Evolutionary conservation across 345 rosid species (phyloP), one percentile per base, ranked within the genome.

Genomic region (Leavenworthia alabamica): DNA sequence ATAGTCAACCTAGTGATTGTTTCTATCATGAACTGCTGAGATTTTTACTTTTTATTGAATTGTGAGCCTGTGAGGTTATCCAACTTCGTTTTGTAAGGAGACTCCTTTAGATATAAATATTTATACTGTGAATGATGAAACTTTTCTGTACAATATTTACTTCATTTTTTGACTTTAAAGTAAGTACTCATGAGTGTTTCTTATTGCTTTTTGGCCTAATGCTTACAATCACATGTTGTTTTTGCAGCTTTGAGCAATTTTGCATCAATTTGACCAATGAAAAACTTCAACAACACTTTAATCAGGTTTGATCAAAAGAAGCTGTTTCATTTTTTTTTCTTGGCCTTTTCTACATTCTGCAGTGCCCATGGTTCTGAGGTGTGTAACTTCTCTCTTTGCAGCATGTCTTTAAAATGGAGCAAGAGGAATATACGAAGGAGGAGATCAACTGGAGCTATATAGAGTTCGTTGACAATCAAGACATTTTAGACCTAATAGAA

Each of bases 331-430:
- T 62, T 17, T 45, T 64, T 27, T 10, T 16, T 45, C 33, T 35
- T 40, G 14, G 60, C 47, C 31, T 24, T 53, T 65, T 81, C 47
- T 76, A 46, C 41, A 16, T 39, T 39, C 55, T 50, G 31, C 43
- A 53, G 40, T 37, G 24, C 64, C 65, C 29, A 3, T 75, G 10
- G 32, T 72, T 68, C 59, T 26, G 62, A 60, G 71, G 28, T 51
- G 48, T 43, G 68, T 68, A 57, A 53, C 45, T 55, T 72, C 35
- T 68, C 33, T 39, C 37, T 44, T 27, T 52, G 55, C 97, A 93
- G 99, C 99, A 93, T 56, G 99, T 93, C 64, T 93, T 93, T 77
- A 93, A 93, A 83, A 90, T 93, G 99, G 99, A 93, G 79, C 99
- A 93, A 89, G 99, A 93, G 71, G 99, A 93, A 71, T 87, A 93